These are phyloP conservation scores for Lentinula novae-zelandiae DNA, from an alignment of 1,284 basidiomycete species.

Conservation along the genomic window DNA sequence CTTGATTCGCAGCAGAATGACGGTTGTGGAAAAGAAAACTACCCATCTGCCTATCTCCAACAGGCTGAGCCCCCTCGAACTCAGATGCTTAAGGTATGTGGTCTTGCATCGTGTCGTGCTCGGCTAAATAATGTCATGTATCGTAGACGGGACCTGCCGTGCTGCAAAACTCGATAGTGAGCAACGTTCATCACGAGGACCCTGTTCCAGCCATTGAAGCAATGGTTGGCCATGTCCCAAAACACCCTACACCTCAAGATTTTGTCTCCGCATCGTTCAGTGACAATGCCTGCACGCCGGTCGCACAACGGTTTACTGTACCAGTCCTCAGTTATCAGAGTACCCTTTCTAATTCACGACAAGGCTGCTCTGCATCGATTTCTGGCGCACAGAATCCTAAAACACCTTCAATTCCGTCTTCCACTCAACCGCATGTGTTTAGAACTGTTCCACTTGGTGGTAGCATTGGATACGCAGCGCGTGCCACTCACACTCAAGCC, in stretches of 20 bases:
- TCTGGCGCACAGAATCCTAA: neutral
- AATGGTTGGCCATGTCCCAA: neutral
- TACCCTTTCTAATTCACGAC: neutral
- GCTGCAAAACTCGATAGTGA: neutral
- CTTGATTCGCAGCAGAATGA: neutral
- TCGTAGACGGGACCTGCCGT: neutral
- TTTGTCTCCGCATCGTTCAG: neutral
- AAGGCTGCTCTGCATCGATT: neutral
- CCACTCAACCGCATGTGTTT: neutral
- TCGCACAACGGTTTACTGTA: neutral
- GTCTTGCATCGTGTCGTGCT: neutral
- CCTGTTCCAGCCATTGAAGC: neutral
- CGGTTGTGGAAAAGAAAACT: neutral
- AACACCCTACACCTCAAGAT: neutral
- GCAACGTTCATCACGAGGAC: neutral
- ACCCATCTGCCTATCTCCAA: neutral
- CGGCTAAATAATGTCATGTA: neutral
- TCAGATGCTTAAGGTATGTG: neutral
- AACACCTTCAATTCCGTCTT: neutral
- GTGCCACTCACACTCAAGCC: neutral
- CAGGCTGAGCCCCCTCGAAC: neutral
- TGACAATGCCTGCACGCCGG: neutral
- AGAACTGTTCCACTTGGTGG: neutral
- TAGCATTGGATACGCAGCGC: neutral
- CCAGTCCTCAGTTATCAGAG: neutral